phyloP scores from a whole-genome alignment of 345 rosid species.

The Anastatica hierochuntica region DNA sequence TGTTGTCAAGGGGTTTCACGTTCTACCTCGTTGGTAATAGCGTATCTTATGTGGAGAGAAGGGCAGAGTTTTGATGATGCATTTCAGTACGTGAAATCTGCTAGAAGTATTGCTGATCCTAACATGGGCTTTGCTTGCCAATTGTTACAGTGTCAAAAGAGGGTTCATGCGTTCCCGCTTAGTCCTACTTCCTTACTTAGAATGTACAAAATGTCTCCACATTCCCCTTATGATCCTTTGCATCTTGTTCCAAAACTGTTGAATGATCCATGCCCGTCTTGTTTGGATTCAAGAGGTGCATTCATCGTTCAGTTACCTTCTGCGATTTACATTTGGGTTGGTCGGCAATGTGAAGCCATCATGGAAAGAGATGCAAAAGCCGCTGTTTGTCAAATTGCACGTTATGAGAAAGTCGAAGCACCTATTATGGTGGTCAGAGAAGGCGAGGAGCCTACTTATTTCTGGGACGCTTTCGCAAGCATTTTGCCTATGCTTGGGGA shows the following conservation, averaged over 20 bases:
- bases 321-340: slow-evolving; percentile 87
- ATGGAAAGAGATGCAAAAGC: slow-evolving; percentile 99
- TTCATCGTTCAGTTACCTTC: slow-evolving; percentile 84
- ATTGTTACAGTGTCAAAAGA: slow-evolving; percentile 90
- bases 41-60: slow-evolving; percentile 98
- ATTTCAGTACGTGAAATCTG: slow-evolving; percentile 90
- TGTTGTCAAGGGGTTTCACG: slow-evolving; percentile 98
- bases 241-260: slow-evolving; percentile 95
- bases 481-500: slow-evolving; percentile 55
- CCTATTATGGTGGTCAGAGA: slow-evolving; percentile 61
- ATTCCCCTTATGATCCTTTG: slow-evolving; percentile 95
- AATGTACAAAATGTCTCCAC: slow-evolving; percentile 88
- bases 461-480: slow-evolving; percentile 80
- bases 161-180: slow-evolving; percentile 94
- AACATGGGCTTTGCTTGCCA: slow-evolving; percentile 99
- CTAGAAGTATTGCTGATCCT: slow-evolving; percentile 96
- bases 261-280: slow-evolving; percentile 70
- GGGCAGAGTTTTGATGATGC: slow-evolving; percentile 99
- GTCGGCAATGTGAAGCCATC: slow-evolving; percentile 62
- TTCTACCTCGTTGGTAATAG: slow-evolving; percentile 95
- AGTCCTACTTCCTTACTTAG: slow-evolving; percentile 95
- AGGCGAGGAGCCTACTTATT: slow-evolving; percentile 77
- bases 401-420: slow-evolving; percentile 85
- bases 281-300: slow-evolving; percentile 95
- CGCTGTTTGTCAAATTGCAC: slow-evolving; percentile 86